Evolutionary conservation across 225 moss, liverwort and hornwort species (phyloP), one percentile per base, ranked within the genome.

Genomic region (Polytrichum commune): DNA sequence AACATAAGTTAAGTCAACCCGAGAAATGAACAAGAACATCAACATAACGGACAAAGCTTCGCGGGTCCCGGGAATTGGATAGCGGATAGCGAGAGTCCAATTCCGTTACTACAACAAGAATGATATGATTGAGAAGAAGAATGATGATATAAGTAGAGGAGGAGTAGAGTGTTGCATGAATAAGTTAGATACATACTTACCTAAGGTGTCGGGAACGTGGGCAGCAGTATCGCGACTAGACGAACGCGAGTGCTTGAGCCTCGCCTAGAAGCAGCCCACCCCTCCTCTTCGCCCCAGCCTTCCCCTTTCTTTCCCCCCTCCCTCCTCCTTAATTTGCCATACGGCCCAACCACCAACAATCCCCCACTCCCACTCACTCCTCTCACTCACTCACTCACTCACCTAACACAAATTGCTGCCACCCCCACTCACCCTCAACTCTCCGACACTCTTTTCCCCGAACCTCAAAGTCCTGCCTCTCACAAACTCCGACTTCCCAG

Each of bases 261-360:
- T 92, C 63, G 94, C 89, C 83, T 84, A 82, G 82, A 87, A 85
- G 89, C 94, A 95, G 89, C 94, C 92, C 26, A 38, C 10, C 30
- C 38, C 46, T 10, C 30, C 66, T 32, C 66, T 23, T 22, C 30
- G 32, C 38, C 66, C 46, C 38, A 38, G 38, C 38, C 10, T 38
- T 38, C 38, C 38, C 13, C 74, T 28, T 56, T 65, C 75, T 68
- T 18, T 65, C 53, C 53, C 58, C 62, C 73, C 57, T 76, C 64
- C 69, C 64, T 69, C 74, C 54, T 78, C 74, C 65, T 86, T 77
- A 86, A 72, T 80, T 77, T 24, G 77, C 74, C 85, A 71, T n/a
- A n/a, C n/a, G n/a, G 32, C 10, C 73, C 64, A 5, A 7, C 6
- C 28, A 29, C 28, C 75, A 18, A 35, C 30, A 18, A 20, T 20